phyloP scores from a whole-genome alignment of 306 rosid species.

The Cajanus cajan region DNA sequence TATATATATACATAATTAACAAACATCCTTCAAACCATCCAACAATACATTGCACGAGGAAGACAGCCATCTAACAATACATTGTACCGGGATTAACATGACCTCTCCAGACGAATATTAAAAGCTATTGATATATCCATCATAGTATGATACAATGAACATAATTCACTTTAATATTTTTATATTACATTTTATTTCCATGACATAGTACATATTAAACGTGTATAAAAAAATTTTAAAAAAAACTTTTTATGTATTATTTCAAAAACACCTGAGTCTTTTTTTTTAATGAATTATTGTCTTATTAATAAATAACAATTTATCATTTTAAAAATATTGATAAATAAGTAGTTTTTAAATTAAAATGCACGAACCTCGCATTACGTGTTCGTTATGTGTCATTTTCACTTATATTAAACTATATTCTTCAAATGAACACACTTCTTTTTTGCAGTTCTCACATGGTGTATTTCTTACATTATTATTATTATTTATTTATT shows the following conservation, averaged over 20 bases:
- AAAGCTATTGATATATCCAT: neutral
- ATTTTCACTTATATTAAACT: neutral
- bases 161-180: neutral
- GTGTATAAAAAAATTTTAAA: no score
- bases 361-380: neutral
- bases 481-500: neutral
- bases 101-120: neutral
- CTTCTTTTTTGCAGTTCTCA: neutral
- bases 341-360: neutral
- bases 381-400: neutral
- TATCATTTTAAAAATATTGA: neutral
- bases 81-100: neutral
- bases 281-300: no score
- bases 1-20: neutral
- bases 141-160: neutral
- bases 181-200: neutral
- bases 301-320: neutral
- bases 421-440: neutral
- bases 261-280: neutral
- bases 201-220: neutral
- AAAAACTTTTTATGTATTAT: neutral
- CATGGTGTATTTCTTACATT: neutral
- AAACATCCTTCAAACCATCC: neutral
- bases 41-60: neutral
- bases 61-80: neutral